Conservation (phyloP, 2,329 filamentous ascomycete genomes). For the Phyllosticta capitalensis region DNA sequence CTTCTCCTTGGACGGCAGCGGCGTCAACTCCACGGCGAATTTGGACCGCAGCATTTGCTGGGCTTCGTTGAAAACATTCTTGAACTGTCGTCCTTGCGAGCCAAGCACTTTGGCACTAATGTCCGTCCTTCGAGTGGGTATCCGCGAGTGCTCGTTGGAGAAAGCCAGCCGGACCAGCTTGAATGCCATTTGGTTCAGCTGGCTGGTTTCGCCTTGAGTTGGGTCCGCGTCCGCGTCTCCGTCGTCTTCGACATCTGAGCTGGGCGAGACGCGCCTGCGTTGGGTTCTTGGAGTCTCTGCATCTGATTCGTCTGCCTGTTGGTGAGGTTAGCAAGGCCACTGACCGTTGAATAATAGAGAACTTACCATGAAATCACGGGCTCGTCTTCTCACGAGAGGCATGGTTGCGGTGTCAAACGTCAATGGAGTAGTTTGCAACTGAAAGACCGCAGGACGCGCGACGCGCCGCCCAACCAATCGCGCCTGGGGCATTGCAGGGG, state of each 20-base stretch:
- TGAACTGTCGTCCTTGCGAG: constrained; percentile 60
- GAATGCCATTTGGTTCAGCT: constrained; percentile 40
- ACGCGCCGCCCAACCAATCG: background rate
- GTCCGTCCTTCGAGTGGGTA: constrained; percentile 48
- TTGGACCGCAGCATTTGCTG: constrained; percentile 59
- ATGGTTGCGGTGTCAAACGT: constrained; percentile 1
- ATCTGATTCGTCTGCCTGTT: background rate
- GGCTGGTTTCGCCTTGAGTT: background rate
- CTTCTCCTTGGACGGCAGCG: constrained; percentile 74
- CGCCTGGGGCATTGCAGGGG: background rate
- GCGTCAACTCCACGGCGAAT: constrained; percentile 90
- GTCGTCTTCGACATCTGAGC: constrained; percentile 3
- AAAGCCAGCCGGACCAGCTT: constrained; percentile 54
- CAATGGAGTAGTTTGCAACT: background rate
- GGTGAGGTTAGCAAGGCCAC: background rate
- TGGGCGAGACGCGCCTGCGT: constrained; percentile 7
- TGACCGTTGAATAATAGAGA: no score
- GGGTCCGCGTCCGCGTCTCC: background rate
- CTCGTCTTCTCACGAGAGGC: constrained; percentile 4
- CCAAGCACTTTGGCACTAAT: constrained; percentile 61
- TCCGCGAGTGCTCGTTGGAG: constrained; percentile 50
- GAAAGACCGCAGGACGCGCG: background rate
- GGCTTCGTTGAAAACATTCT: constrained; percentile 63
- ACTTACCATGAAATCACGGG: constrained; percentile 12
- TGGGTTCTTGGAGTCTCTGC: constrained; percentile 1